Base-by-base conservation (phyloP, 2,329 filamentous ascomycete genomes). In the Endothia cerciana region DNA sequence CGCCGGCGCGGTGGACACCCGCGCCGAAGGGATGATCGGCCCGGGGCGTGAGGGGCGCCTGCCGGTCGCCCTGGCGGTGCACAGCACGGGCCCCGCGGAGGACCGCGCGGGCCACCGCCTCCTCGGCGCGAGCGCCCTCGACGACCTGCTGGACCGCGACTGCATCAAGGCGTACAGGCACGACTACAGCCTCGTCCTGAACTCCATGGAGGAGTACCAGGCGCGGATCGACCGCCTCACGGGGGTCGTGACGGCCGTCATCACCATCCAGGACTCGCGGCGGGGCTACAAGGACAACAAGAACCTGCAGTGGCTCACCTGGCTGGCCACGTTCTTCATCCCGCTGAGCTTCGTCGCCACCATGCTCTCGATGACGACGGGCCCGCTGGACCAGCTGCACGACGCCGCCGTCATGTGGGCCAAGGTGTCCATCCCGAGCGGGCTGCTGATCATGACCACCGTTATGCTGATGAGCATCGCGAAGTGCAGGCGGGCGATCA, bases 251-350 rank as follows among this genome's bases (percentile, higher is more conserved):
- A 74, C 71, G 17, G 73, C 73, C n/a, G 72, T 72, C 19, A 75
- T 75, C 51, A 71, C 68, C 11, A 74, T 76, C 67, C 69, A 71
- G 10, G 74, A 76, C 60, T 72, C 72, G 10, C 70, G 71, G 41
- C 72, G 72, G 36, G 70, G 71, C 4, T 69, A 70, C n/a, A 71
- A 71, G 19, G 73, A 76, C 53, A 75, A 74, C 56, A 69, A 71
- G 19, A 76, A 76, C 59, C 69, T 77, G 25, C 70, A 71, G n/a
- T 72, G 74, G 22, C 69, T 77, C 8, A 76, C 74, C 0, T 75
- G 71, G 72, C 66, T 77, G 3, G 75, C 75, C 3, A 76, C 74
- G 0, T 70, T 77, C 60, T 76, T 76, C 66, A 74, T 76, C 19
- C 75, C 75, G 3, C 66, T 77, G 28, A 74, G 73, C 57, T 71